Evolutionary conservation across 768 basidiomycete species (phyloP), one percentile per base, ranked within the genome.

Genomic region (Naganishia onofrii): DNA sequence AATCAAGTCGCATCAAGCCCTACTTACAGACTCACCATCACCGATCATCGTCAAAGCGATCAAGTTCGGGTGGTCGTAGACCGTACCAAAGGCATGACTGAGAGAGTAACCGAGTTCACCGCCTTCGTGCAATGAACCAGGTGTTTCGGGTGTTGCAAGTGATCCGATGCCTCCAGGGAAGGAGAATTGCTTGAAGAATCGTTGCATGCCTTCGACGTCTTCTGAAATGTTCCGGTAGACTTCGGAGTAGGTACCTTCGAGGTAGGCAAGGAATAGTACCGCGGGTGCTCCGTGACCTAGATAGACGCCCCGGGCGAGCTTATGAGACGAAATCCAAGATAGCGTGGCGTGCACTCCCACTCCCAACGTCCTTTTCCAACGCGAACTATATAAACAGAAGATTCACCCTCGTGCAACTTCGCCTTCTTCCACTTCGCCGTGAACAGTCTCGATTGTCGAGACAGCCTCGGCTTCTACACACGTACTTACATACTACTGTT

Each of bases 101-200:
- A 93, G 86, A 0, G 92, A 90, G 74, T 94, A 94, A 9, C 93
- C 92, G n/a, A 94, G 85, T 80, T 94, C 93, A 19, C 84, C 84
- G 66, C 93, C 93, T 66, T 95, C 93, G 76, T 94, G 93, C 71
- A 95, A 92, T 4, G 87, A 85, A 7, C 93, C 92, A 19, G 92
- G 92, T 1, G 90, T 92, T 78, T 91, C 87, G 0, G 93, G 90
- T 69, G 92, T 90, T 19, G 76, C 78, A 56, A 78, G 79, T 19
- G 76, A 77, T n/a, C 78, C 78, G 71, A 76, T 77, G 34, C 92
- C 92, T 31, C 90, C 89, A 0, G 92, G 92, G 65, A 85, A 87
- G 66, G 89, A 91, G 83, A 94, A 95, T 51, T 84, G 83, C 10
- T 87, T 84, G 74, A 92, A 87, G 75, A 93, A 88, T 73, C 72